Evolutionary conservation across 2,329 filamentous ascomycete species (phyloP).

Genomic region (Ophiostoma ips): DNA sequence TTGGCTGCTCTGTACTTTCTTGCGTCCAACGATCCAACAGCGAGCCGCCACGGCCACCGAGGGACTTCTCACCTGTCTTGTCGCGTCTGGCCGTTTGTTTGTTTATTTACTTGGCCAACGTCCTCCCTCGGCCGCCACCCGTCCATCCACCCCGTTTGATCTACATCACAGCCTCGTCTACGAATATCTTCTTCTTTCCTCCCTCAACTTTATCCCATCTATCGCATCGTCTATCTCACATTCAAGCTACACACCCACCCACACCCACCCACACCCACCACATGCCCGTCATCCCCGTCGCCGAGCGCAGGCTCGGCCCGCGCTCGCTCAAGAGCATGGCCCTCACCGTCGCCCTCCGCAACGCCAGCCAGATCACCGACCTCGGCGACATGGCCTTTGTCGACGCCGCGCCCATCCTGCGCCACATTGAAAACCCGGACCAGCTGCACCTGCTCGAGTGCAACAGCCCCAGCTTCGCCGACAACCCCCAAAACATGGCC

Average conservation of each 20-base stretch:
- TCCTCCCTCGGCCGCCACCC: no score
- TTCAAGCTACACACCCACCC: no score
- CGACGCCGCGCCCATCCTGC: conserved; percentile 52
- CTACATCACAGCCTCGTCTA: no score
- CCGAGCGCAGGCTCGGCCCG: conserved; percentile 12
- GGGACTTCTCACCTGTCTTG: no score
- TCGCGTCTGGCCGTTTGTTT: no score
- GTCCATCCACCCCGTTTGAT: no score
- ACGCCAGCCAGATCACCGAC: conserved; percentile 46
- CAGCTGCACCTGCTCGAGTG: conserved; percentile 65
- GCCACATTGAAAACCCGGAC: conserved; percentile 54
- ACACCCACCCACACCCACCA: neutral
- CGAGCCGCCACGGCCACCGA: no score
- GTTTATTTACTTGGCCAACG: no score
- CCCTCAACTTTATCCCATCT: neutral
- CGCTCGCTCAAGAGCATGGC: conserved; percentile 36
- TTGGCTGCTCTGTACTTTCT: no score
- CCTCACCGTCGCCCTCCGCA: conserved; percentile 36
- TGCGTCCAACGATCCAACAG: no score
- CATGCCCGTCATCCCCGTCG: neutral
- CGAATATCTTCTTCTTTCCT: no score
- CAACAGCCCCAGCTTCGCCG: conserved; percentile 62
- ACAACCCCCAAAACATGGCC: conserved; percentile 48
- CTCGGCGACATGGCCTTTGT: conserved; percentile 59
- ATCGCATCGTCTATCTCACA: neutral